Base-by-base conservation (phyloP, 805 yeast species). In the Soucietia sequanensis region DNA sequence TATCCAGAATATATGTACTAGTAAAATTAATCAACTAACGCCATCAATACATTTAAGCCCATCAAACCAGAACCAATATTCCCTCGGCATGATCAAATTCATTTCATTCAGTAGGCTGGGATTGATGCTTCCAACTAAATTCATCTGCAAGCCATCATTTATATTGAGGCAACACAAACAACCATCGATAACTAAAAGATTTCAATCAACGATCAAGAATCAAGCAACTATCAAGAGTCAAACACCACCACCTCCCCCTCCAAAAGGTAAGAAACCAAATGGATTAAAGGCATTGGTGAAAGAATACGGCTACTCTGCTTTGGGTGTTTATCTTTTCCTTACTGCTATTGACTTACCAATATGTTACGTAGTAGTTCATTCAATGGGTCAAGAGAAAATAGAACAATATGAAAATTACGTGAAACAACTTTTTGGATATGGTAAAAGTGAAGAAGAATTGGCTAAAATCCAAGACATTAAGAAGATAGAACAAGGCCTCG, bases 261-360 rank as follows among this genome's bases (percentile, higher is more conserved):
- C 42, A 26, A 25, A 13, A 10, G 27, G 48, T 2, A 60, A 52
- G 41, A 63, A 68, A 33, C 61, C 70, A 13, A 56, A 63, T 2
- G 80, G 80, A 10, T 58, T 77, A 23, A 86, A 78, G 56, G 81
- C 76, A 8, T 68, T 93, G 43, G 73, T 85, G 51, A 81, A 84
- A 53, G 83, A 85, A 53, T 93, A 93, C 58, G 99, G 99, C 0
- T 88, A 84, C 66, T 78, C 95, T 12, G 97, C 96, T 0, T 63
- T 91, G 10, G 95, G 88, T 10, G 87, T 91, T 0, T 93, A 93
- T 53, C 48, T 88, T 14, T 82, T 75, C 2, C 56, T 93, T n/a
- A 72, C 86, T 2, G 67, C 71, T 15, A 59, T 93, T 18, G 98
- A 93, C 54, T 69, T 86, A 44, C 97, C 98, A 1, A 42, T 89